Evolutionary conservation across 1,284 basidiomycete genomes (phyloP), one percentile per base, ranked within the genome.

Genomic region (Papiliotrema flavescens): DNA sequence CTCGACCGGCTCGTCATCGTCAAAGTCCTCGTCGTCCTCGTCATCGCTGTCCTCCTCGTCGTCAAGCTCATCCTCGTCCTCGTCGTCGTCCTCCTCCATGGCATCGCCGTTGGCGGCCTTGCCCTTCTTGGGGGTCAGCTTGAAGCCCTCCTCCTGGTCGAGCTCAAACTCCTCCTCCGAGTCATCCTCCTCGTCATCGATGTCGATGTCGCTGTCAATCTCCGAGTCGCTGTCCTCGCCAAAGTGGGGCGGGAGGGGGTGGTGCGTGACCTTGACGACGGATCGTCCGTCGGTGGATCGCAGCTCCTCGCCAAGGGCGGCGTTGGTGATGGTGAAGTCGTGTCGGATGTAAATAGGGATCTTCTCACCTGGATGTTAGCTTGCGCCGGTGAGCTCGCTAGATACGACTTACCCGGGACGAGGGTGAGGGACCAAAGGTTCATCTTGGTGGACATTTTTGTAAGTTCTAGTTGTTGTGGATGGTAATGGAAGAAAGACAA

Each of bases 281-380:
- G 89, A 87, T 61, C 91, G 82, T 36, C 84, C 84, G 46, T 80
- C 78, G 52, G 79, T 70, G 70, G 89, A 85, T 37, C 74, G 78
- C 57, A 94, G 80, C 63, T 83, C 80, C 62, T 90, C 87, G 51
- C 86, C 87, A 49, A 94, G 83, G 8, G 90, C 84, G 52, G 87
- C 84, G 76, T 91, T 92, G 71, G 89, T 91, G 75, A 96, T 84
- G 68, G 82, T 81, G 67, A 95, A 79, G 76, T 92, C 89, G 42
- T 81, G 81, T 58, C 82, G 80, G 51, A 89, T 84, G 54, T 81
- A 75, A 64, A 91, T 67, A 55, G 81, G 78, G 66, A 84, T 78
- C 53, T 82, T 77, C 68, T 88, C 80, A 60, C 86, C 87, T 39
- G 87, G 19, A 15, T 2, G 28, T 45, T 32, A 53, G 36, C 45